phyloP scores from a whole-genome alignment of 2,329 filamentous ascomycete species.

The Iodosphaeria phyllophila region DNA sequence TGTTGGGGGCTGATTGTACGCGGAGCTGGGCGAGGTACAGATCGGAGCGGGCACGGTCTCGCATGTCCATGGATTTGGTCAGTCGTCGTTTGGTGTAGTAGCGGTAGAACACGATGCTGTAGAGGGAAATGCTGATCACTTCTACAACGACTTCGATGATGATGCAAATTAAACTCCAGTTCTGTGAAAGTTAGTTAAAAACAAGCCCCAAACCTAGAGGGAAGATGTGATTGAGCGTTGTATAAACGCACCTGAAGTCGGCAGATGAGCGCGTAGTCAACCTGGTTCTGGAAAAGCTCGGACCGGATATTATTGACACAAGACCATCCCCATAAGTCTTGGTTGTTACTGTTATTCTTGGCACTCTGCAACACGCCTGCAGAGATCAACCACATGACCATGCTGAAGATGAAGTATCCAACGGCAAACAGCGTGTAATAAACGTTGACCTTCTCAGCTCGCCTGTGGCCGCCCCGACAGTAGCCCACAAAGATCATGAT shows the following conservation, averaged over 20 bases:
- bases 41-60: conserved; percentile 85
- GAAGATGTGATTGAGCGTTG: background rate
- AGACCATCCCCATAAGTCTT: conserved; percentile 98
- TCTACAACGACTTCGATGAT: conserved; percentile 94
- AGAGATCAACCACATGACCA: conserved; percentile 80
- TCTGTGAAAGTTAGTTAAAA: conserved; percentile 35
- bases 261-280: conserved; percentile 82
- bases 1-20: conserved; percentile 82
- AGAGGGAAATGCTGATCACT: conserved; percentile 76
- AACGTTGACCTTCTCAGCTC: conserved; percentile 80
- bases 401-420: conserved; percentile 81
- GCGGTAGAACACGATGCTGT: conserved; percentile 89
- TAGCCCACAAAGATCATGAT: conserved; percentile 70
- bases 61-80: conserved; percentile 88
- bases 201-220: background rate
- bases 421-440: conserved; percentile 95
- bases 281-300: conserved; percentile 57
- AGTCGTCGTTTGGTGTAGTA: conserved; percentile 94
- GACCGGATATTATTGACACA: conserved; percentile 75
- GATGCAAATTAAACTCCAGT: conserved; percentile 91
- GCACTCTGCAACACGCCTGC: conserved; percentile 69
- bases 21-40: conserved; percentile 80
- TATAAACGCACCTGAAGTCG: conserved; percentile 53
- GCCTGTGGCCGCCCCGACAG: conserved; percentile 69
- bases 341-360: conserved; percentile 51